Evolutionary conservation across 2,329 filamentous ascomycete species (phyloP).

Genomic region (Sporothrix sp.): DNA sequence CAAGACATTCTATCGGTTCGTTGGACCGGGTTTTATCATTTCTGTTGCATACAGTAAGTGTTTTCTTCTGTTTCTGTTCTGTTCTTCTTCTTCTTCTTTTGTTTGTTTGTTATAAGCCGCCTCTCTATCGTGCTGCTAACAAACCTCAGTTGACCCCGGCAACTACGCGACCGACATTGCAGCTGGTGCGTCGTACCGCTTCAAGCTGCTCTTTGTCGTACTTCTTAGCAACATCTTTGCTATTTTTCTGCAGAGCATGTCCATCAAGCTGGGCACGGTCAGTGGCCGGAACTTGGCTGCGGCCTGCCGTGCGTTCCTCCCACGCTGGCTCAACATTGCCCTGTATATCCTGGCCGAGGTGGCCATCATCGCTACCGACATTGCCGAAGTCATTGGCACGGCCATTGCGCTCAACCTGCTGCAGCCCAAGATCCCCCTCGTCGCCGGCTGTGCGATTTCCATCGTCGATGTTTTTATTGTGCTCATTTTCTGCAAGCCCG

Average conservation of each 20-base stretch:
- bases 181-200: constrained; percentile 56
- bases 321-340: constrained; percentile 52
- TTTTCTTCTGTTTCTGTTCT: background rate
- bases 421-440: constrained; percentile 52
- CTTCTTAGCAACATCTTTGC: constrained; percentile 61
- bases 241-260: constrained; percentile 58
- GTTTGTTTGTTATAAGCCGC: background rate
- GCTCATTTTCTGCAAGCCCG: constrained; percentile 50
- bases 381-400: constrained; percentile 63
- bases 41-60: constrained; percentile 47
- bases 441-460: constrained; percentile 58
- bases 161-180: constrained; percentile 61
- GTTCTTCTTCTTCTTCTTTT: background rate
- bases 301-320: constrained; percentile 55
- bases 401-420: constrained; percentile 61
- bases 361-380: constrained; percentile 60
- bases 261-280: constrained; percentile 60
- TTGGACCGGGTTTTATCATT: constrained; percentile 60
- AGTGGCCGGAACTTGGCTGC: constrained; percentile 58
- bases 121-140: background rate
- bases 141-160: constrained; percentile 43
- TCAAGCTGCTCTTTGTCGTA: constrained; percentile 57
- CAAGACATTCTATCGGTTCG: constrained; percentile 33
- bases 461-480: constrained; percentile 60
- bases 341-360: constrained; percentile 55